Evolutionary conservation across 768 basidiomycete genomes (phyloP).

Genomic region (Roridomyces roridus): DNA sequence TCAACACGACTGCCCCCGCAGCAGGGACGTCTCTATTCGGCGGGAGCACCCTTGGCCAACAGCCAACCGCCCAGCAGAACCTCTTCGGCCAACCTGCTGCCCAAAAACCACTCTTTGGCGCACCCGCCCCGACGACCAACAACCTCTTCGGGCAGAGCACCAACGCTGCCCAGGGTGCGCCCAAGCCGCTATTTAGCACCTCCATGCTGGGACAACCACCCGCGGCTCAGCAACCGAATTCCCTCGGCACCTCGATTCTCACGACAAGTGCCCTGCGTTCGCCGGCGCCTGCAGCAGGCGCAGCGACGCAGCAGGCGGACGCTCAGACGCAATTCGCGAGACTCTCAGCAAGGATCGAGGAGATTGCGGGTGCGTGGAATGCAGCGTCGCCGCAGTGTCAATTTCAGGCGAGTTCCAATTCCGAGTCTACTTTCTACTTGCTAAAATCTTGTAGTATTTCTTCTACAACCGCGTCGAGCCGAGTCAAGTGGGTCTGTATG

Average conservation of each 20-base stretch:
- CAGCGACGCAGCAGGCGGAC: conserved; percentile 59
- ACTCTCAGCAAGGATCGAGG: conserved; percentile 65
- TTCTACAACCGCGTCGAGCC: conserved; percentile 89
- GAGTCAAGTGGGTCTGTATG: conserved; percentile 65
- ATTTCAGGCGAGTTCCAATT: conserved; percentile 73
- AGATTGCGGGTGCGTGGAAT: conserved; percentile 74
- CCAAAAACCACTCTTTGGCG: conserved; percentile 38
- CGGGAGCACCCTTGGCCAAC: conserved; percentile 28
- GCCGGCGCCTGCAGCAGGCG: conserved; percentile 33
- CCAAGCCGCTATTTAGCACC: conserved; percentile 1
- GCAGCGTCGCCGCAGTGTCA: conserved; percentile 70
- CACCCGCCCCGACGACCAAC: conserved; percentile 18
- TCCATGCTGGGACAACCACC: conserved; percentile 3
- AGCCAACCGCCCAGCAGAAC: conserved; percentile 29
- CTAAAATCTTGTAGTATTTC: conserved; percentile 73
- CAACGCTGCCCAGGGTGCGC: conserved; percentile 25
- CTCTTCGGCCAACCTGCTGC: conserved; percentile 40
- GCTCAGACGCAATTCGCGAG: conserved; percentile 62
- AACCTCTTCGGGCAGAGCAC: conserved; percentile 27
- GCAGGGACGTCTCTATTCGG: conserved; percentile 33
- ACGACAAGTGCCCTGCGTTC: conserved; percentile 40
- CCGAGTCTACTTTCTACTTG: too few relatives aligned
- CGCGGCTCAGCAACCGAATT: conserved; percentile 12
- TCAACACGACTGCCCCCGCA: too few relatives aligned
- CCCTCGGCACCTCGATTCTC: conserved; percentile 36